Evolutionary conservation across 1,284 basidiomycete species (phyloP), one percentile per base, ranked within the genome.

Genomic region (Ceratobasidium sp.): DNA sequence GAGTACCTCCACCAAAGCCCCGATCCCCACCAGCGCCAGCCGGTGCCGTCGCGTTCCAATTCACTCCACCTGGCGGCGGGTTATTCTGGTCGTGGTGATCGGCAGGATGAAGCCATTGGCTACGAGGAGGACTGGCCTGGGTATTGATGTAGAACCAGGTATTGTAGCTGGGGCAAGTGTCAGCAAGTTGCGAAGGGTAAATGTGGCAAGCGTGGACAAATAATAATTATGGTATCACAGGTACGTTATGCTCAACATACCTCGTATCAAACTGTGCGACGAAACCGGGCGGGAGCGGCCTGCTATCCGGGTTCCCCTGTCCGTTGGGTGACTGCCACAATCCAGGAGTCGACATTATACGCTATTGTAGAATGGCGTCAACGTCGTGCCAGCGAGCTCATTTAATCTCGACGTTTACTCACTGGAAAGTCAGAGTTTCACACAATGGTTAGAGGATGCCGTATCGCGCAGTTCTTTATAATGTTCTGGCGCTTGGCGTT

Each of bases 1-100:
- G 55, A 3, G 20, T 31, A 8, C 35, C 35, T 13, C 57, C 42
- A 10, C 54, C 54, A 22, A 56, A 38, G 5, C 32, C 54, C 15
- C 56, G 29, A 31, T 45, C 38, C 12, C 47, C 58, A 10, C 22
- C 29, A 25, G 43, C 58, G 15, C 47, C 43, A 12, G 58, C 29
- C 1, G 58, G 58, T 35, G 34, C 34, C 10, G 29, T 27, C 22
- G 58, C 58, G 47, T 64, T 35, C 58, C 58, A 64, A 25, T 64
- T 64, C 12, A 64, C 58, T 17, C 58, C 58, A 25, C 58, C 58
- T n/a, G n/a, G 17, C 17, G 58, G 58, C 13, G 58, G 58, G 40
- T 64, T 64, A 27, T 64, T 64, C 58, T 64, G 58, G 47, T 64
- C 58, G 29, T 64, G 47, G 34, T 64, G 58, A 38, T 64, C 58